A percentile compares a stretch with the other conserved stretches of the same genome.
These are phyloP conservation scores for Pilatotrama ljubarskyi DNA, from an alignment of 768 basidiomycete genomes.

Conservation along the genomic window DNA sequence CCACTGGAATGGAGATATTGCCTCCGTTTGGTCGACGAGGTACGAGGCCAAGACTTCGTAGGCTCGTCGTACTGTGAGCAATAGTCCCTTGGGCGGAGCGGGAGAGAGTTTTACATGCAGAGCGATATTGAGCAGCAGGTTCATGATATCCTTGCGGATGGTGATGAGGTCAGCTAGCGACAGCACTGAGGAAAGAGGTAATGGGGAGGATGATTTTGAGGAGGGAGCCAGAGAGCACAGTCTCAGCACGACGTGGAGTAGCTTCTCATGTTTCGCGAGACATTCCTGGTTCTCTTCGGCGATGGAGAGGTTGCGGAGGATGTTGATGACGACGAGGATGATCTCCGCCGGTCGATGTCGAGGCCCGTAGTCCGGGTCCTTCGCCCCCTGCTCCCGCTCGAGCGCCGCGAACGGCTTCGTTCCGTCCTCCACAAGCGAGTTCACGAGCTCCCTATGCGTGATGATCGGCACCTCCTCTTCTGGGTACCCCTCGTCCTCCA, in stretches of 20 bases:
- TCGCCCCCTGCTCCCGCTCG: conserved; percentile 46
- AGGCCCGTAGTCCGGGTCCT: conserved; percentile 53
- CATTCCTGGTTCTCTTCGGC: conserved; percentile 68
- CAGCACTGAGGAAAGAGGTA: conserved; percentile 55
- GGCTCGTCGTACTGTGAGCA: conserved; percentile 53
- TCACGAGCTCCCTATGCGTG: conserved; percentile 68
- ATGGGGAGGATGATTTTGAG: conserved; percentile 25
- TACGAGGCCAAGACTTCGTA: conserved; percentile 74
- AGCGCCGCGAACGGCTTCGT: conserved; percentile 61
- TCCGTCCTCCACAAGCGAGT: conserved; percentile 57
- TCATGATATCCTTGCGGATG: conserved; percentile 75
- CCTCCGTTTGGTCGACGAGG: conserved; percentile 68
- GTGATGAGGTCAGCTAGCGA: conserved; percentile 71
- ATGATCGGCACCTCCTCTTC: conserved; percentile 37
- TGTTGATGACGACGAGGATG: conserved; percentile 69
- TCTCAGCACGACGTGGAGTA: conserved; percentile 68
- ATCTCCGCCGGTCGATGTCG: conserved; percentile 68
- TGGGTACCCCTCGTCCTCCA: conserved; percentile 38
- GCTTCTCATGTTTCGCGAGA: conserved; percentile 62
- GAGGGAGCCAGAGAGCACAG: conserved; percentile 53
- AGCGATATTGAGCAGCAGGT: conserved; percentile 66
- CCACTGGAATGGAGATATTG: conserved; percentile 59
- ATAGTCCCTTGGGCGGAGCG: conserved; percentile 39
- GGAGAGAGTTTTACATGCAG: conserved; percentile 49
- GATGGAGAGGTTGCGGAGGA: conserved; percentile 85